These are phyloP conservation scores for Psilocybe cyanescens DNA, from an alignment of 768 basidiomycete species.

Conservation along the genomic window DNA sequence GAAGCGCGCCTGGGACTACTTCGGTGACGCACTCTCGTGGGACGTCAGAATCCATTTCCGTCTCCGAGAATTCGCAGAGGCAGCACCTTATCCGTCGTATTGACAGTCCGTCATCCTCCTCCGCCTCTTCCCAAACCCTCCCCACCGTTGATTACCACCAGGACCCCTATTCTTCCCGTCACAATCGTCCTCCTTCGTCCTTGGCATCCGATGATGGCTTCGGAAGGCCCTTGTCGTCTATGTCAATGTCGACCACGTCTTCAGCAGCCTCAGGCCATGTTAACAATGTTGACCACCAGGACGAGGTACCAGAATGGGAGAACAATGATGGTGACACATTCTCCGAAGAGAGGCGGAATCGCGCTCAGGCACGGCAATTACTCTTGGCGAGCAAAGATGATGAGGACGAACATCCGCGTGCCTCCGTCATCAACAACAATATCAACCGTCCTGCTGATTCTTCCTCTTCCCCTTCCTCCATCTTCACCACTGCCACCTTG, in stretches of 20 bases:
- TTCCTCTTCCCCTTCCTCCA: not conserved
- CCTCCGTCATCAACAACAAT: too few species aligned
- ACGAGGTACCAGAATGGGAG: constrained; percentile 1
- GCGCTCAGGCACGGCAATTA: constrained; percentile 5
- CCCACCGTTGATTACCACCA: not conserved
- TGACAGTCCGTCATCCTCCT: constrained; percentile 13
- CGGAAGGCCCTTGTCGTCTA: constrained; percentile 10
- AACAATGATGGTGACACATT: not conserved
- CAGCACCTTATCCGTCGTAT: constrained; percentile 2
- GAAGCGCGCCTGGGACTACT: constrained; percentile 7
- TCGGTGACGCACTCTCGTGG: constrained; percentile 18
- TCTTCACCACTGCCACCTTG: not conserved
- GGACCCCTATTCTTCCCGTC: not conserved
- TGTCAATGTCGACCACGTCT: constrained; percentile 8
- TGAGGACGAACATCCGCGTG: not conserved
- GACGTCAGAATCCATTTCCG: constrained; percentile 7
- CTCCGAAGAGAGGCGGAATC: not conserved
- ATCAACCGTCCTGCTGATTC: not conserved
- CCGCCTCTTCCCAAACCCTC: constrained; percentile 1
- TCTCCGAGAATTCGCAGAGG: constrained; percentile 24
- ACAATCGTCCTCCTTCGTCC: constrained; percentile 8
- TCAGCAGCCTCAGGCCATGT: not conserved
- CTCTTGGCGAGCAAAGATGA: constrained; percentile 6
- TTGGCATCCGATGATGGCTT: constrained; percentile 5
- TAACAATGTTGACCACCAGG: constrained; percentile 4